phyloP scores from a whole-genome alignment of 495 filamentous ascomycete species.

The Penicillium steckii region DNA sequence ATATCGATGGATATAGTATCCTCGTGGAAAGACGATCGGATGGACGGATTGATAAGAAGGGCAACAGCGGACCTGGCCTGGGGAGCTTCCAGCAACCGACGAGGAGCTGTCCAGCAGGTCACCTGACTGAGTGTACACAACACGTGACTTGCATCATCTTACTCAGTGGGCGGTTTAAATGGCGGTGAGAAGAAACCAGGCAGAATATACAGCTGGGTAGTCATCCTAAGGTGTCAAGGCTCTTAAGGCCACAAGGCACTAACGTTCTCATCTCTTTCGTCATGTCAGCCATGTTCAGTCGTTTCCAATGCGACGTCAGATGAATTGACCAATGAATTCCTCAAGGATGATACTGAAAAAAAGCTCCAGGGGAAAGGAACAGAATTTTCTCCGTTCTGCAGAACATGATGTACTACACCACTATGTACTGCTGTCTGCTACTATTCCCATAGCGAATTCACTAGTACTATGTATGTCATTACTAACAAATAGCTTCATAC shows the following conservation, averaged over 20 bases:
- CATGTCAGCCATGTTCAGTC: neutral
- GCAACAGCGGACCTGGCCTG: slow-evolving; percentile 15
- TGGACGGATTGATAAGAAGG: slow-evolving; percentile 15
- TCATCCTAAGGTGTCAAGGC: neutral
- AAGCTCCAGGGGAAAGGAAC: too few relatives aligned
- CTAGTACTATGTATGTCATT: too few relatives aligned
- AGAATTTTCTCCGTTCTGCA: too few relatives aligned
- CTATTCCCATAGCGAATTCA: too few relatives aligned
- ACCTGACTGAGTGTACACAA: slow-evolving; percentile 25
- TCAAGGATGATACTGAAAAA: neutral
- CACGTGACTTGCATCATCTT: slow-evolving; percentile 24
- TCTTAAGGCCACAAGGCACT: too few relatives aligned
- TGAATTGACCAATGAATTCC: neutral
- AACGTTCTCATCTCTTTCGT: neutral
- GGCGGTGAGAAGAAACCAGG: too few relatives aligned
- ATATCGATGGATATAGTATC: neutral
- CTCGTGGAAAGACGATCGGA: slow-evolving; percentile 7
- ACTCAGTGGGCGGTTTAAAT: neutral
- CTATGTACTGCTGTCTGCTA: too few relatives aligned
- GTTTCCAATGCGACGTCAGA: neutral
- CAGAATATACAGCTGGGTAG: too few relatives aligned
- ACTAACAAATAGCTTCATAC: too few relatives aligned
- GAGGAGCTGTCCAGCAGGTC: slow-evolving; percentile 32
- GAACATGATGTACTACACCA: too few relatives aligned
- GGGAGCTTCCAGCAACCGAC: slow-evolving; percentile 30